phyloP scores from a whole-genome alignment of 306 rosid genomes.

The Corylus heterophylla region DNA sequence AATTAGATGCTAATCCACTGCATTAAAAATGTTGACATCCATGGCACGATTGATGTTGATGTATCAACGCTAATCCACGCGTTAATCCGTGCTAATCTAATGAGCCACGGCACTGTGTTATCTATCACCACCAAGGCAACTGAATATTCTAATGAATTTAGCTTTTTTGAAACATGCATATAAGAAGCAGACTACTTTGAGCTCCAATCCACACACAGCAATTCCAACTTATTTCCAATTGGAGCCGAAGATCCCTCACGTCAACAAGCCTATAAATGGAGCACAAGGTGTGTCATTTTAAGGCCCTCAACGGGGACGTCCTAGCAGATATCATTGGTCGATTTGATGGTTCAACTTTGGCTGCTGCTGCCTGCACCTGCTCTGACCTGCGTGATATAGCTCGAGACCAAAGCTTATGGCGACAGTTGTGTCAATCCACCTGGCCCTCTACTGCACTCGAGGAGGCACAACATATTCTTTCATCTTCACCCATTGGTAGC shows the following conservation, averaged over 20 bases:
- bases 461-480: not conserved
- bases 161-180: not conserved
- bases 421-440: not conserved
- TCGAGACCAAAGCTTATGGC: conserved; percentile 7
- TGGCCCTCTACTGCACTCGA: conserved; percentile 7
- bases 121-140: not conserved
- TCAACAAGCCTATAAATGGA: not conserved
- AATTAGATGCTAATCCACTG: not conserved
- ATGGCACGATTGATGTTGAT: not conserved
- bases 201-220: not conserved
- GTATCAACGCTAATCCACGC: not conserved
- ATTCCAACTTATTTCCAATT: too few species aligned
- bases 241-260: too few species aligned
- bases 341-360: not conserved
- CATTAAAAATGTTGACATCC: not conserved
- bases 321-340: not conserved
- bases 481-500: not conserved
- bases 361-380: not conserved
- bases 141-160: not conserved
- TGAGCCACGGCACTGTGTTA: not conserved
- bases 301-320: not conserved
- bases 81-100: not conserved
- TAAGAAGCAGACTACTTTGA: not conserved
- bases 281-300: not conserved
- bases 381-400: not conserved